phyloP scores from a whole-genome alignment of 2,329 filamentous ascomycete genomes.

The Aspergillus novofumigatus region DNA sequence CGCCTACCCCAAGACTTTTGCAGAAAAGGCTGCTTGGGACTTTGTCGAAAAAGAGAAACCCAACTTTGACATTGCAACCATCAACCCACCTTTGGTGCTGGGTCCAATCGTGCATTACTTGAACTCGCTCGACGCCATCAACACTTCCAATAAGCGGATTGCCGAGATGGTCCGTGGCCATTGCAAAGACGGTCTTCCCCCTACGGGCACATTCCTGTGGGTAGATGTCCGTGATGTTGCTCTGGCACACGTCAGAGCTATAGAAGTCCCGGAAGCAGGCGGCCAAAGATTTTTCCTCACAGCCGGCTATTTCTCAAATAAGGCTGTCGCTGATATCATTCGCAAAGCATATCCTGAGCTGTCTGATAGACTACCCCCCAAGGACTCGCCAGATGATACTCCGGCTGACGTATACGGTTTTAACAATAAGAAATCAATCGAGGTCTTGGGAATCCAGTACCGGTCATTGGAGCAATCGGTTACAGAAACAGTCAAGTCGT shows the following conservation, averaged over 20 bases:
- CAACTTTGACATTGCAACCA: slow-evolving; percentile 57
- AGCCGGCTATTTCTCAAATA: slow-evolving; percentile 40
- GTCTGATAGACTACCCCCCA: slow-evolving; percentile 37
- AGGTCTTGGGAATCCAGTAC: slow-evolving; percentile 41
- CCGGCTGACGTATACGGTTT: slow-evolving; percentile 28
- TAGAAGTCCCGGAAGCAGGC: slow-evolving; percentile 44
- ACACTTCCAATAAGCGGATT: slow-evolving; percentile 69
- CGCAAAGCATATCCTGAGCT: slow-evolving; percentile 41
- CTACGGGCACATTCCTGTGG: slow-evolving; percentile 58
- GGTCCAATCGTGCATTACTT: slow-evolving; percentile 63
- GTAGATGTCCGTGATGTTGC: slow-evolving; percentile 50
- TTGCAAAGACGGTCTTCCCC: slow-evolving; percentile 53
- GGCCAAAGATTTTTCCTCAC: slow-evolving; percentile 45
- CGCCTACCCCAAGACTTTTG: slow-evolving; percentile 46
- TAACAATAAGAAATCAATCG: slow-evolving; percentile 39
- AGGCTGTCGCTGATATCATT: slow-evolving; percentile 39
- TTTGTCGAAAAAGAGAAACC: slow-evolving; percentile 55
- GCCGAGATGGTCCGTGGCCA: slow-evolving; percentile 61
- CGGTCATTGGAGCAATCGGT: slow-evolving; percentile 35
- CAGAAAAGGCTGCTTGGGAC: slow-evolving; percentile 64
- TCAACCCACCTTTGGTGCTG: slow-evolving; percentile 61
- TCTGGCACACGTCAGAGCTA: slow-evolving; percentile 45
- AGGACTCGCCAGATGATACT: slow-evolving; percentile 28
- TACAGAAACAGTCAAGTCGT: slow-evolving; percentile 34
- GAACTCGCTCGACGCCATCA: slow-evolving; percentile 59